Base-by-base conservation (phyloP, 331 rosid genomes). In the Cydonia oblonga region DNA sequence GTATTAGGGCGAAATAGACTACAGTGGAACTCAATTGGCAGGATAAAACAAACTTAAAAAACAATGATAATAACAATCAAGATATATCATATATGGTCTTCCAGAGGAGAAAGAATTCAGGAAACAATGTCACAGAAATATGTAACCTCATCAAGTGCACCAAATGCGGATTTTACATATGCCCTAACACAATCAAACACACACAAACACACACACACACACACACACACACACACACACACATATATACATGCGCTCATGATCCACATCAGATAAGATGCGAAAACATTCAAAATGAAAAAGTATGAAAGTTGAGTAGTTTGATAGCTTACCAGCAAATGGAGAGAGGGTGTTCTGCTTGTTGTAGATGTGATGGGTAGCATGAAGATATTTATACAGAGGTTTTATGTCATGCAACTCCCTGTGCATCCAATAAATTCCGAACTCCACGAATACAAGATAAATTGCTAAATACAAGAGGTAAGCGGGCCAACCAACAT, bases 321-420 rank as follows among this genome's bases (percentile, higher is more conserved):
- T 69, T 23, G 79, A 23, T 58, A 80, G 80, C 90, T 82, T 75
- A 89, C 98, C 97, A 14, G 98, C 98, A 77, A 93, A 93, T 15
- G 98, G 97, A 73, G 97, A 93, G 76, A 93, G 97, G 71, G 95
- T 91, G 66, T 85, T 91, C 82, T 89, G 96, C 85, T 91, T 93
- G 84, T 93, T 93, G 88, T 91, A 93, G 74, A 86, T 70, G 80
- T 93, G 98, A 83, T 90, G 98, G 9, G 91, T 89, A 58, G 92
- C 90, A 64, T 93, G 98, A 61, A 93, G 97, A 84, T 88, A 75
- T 64, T 89, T 93, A 81, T 93, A 93, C 32, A 93, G 92, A 58
- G 97, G 97, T 78, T 87, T 93, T 77, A 93, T 89, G 79, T 91
- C 98, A 15, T 93, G 98, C 83, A 93, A 79, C 82, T 83, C 96